A percentile compares a stretch with the other conserved stretches of the same genome.
Conservation (phyloP, 1,284 basidiomycete species). For the Tausonia pullulans region DNA sequence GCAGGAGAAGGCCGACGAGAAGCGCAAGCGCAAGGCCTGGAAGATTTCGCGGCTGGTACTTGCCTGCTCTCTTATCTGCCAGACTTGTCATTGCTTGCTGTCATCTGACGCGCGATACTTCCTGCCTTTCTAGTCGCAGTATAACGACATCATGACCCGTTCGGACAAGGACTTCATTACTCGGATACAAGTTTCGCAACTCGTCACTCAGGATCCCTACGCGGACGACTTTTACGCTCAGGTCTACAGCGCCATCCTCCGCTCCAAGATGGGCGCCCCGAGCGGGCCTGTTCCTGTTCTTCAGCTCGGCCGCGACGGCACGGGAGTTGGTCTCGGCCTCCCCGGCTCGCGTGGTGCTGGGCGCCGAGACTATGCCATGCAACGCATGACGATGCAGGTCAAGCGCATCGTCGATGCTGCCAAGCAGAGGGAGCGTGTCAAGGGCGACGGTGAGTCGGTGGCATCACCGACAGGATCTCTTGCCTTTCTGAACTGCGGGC, state of each 20-base stretch:
- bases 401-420: conserved; percentile 92
- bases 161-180: conserved; percentile 99
- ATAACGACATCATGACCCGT: conserved; percentile 97
- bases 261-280: conserved; percentile 57
- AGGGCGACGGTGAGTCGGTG: conserved; percentile 35
- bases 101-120: neutral
- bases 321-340: conserved; percentile 69
- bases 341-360: conserved; percentile 48
- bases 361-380: conserved; percentile 84
- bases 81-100: neutral
- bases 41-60: conserved; percentile 77
- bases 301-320: conserved; percentile 59
- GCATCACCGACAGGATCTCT: neutral
- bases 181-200: conserved; percentile 94
- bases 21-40: conserved; percentile 60
- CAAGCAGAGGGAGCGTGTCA: conserved; percentile 70
- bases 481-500: neutral
- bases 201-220: conserved; percentile 92
- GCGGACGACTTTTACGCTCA: conserved; percentile 98
- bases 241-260: conserved; percentile 74
- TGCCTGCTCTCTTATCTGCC: neutral
- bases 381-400: conserved; percentile 93
- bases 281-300: conserved; percentile 46
- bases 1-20: conserved; percentile 73
- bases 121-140: conserved; percentile 53